A percentile compares a stretch with the other conserved stretches of the same genome.
Conservation (phyloP, 2,329 filamentous ascomycete genomes). For the Coniella lustricola region DNA sequence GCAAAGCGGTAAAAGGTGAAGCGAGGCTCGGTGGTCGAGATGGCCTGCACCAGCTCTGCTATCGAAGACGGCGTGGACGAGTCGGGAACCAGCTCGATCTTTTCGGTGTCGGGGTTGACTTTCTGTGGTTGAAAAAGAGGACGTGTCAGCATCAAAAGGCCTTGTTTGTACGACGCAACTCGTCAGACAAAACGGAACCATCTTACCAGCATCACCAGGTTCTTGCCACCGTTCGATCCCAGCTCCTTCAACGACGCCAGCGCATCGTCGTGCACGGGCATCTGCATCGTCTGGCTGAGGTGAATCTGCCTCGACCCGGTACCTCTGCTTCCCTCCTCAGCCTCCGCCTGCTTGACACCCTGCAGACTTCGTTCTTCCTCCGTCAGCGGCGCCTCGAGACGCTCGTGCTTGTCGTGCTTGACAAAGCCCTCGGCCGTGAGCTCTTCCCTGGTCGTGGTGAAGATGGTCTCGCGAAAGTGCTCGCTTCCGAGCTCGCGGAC, state of each 20-base stretch:
- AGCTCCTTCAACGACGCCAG: conserved; percentile 56
- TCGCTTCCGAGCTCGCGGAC: conserved; percentile 71
- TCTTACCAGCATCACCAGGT: conserved; percentile 61
- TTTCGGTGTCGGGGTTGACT: conserved; percentile 65
- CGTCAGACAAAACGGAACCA: too few relatives aligned
- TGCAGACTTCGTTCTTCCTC: conserved; percentile 91
- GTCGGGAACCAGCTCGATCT: conserved; percentile 55
- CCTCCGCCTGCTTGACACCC: conserved; percentile 96
- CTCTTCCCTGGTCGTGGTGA: conserved; percentile 63
- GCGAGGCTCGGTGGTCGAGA: conserved; percentile 63
- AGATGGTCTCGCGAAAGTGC: conserved; percentile 70
- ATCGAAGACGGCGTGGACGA: conserved; percentile 48
- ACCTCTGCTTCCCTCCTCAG: conserved; percentile 59
- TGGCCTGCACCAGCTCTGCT: conserved; percentile 48
- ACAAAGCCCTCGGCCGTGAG: conserved; percentile 63
- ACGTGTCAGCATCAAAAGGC: conserved; percentile 12
- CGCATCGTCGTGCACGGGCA: conserved; percentile 57
- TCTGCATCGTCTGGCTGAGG: conserved; percentile 48
- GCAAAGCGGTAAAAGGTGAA: conserved; percentile 71
- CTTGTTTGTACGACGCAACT: too few relatives aligned
- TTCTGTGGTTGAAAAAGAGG: conserved; percentile 47
- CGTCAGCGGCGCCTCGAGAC: conserved; percentile 63
- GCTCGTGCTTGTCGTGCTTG: conserved; percentile 62
- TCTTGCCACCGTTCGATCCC: conserved; percentile 40
- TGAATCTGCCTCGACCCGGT: conserved; percentile 55